A percentile compares a stretch with the other conserved stretches of the same genome.
Conservation (phyloP, 371 early-diverging fungal species). For the Actinomortierella ambigua region DNA sequence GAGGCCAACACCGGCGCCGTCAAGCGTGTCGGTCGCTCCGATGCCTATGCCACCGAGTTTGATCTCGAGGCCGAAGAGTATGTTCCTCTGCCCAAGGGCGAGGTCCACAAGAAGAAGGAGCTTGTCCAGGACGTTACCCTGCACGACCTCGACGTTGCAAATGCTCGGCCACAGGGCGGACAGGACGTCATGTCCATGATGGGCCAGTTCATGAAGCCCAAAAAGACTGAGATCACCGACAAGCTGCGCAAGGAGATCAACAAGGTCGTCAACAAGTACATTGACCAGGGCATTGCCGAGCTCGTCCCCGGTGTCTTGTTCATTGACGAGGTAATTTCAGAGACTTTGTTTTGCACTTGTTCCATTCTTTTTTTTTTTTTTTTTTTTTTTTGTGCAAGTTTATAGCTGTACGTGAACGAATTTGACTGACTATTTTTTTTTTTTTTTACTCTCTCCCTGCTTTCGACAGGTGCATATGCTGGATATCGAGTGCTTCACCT, state of each 20-base stretch:
- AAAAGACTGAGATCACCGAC: conserved; percentile 98
- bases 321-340: conserved; percentile 91
- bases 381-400: too few relatives aligned
- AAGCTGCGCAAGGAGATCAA: conserved; percentile 98
- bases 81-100: conserved; percentile 98
- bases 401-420: too few relatives aligned
- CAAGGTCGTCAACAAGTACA: conserved; percentile 98
- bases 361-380: too few relatives aligned
- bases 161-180: conserved; percentile 95
- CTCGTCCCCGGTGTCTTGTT: conserved; percentile 98
- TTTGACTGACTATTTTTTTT: too few relatives aligned
- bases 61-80: conserved; percentile 97
- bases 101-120: conserved; percentile 98
- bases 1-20: conserved; percentile 98
- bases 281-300: conserved; percentile 98
- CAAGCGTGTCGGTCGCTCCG: conserved; percentile 97
- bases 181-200: conserved; percentile 98
- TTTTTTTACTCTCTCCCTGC: too few relatives aligned
- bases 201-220: conserved; percentile 96
- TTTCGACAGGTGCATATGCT: conserved; percentile 96
- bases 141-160: conserved; percentile 99
- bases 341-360: background rate
- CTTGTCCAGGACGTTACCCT: conserved; percentile 97
- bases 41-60: conserved; percentile 95
- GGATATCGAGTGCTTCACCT: conserved; percentile 99